Evolutionary conservation across 495 filamentous ascomycete genomes (phyloP), one percentile per base, ranked within the genome.

Genomic region (Xylaria scruposa): DNA sequence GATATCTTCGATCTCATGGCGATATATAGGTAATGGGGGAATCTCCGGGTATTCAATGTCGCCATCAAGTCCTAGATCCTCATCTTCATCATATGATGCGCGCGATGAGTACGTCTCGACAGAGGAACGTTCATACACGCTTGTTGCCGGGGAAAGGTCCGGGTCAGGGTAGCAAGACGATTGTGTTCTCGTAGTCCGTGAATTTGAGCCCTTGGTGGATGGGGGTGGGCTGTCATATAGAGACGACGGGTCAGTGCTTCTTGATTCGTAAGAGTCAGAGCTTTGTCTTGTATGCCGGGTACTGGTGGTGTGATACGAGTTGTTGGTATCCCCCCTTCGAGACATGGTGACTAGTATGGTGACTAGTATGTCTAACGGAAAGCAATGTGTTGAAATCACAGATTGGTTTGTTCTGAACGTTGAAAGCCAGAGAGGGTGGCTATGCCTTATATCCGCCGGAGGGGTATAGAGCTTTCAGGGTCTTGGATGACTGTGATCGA

Each of bases 101-200:
- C 86, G 85, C 12, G 94, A 97, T 73, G 90, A 90, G 77, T 94
- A 95, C 2, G 93, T 97, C 69, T 94, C 92, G 66, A 88, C 86
- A 1, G 94, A 95, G 51, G 89, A 87, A 47, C 87, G 87, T 33
- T 90, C 86, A 51, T 86, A 86, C 73, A 83, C 77, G 56, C 79
- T 87, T 19, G 81, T 84, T 47, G 74, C 72, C n/a, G 82, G 85
- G 53, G 82, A 87, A 71, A 82, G 75, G 60, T 87, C 83, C 70
- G 15, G 33, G 12, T 85, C 81, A 19, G 82, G 77, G 69, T 84
- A 81, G 66, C 82, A 83, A 46, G 78, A 66, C 26, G 78, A 71
- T 51, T 85, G 80, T 51, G 79, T 74, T 31, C 71, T 81, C 70
- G 82, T 81, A 72, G 75, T 71, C 24, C 76, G 79, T 62, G 77